Conservation (phyloP, 192 early-diverging fungal genomes). For the Entomortierella chlamydospora region DNA sequence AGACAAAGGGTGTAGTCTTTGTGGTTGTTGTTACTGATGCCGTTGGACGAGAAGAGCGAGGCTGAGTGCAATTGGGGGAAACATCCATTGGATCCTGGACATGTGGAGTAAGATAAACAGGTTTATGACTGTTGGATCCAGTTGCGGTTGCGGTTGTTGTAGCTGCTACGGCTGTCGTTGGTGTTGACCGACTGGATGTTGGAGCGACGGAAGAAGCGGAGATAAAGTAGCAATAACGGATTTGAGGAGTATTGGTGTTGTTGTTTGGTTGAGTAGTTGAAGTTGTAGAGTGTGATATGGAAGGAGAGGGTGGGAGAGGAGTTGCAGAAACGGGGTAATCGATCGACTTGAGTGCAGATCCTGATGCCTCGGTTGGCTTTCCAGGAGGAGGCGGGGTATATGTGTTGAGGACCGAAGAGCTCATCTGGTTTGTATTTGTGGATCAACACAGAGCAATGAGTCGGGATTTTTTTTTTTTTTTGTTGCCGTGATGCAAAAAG, state of each 20-base stretch:
- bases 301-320: conserved; percentile 23
- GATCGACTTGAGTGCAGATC: conserved; percentile 9
- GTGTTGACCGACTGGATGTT: background rate
- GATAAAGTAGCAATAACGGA: conserved; percentile 55
- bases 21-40: too few species aligned
- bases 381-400: conserved; percentile 49
- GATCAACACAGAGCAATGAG: too few species aligned
- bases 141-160: background rate
- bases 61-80: conserved; percentile 40
- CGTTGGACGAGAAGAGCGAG: conserved; percentile 8
- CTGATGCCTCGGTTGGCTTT: conserved; percentile 5
- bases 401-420: conserved; percentile 20
- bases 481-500: too few species aligned
- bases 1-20: background rate
- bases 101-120: conserved; percentile 36
- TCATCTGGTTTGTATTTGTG: too few species aligned
- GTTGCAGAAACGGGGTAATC: conserved; percentile 30
- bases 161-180: background rate
- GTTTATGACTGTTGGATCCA: conserved; percentile 13
- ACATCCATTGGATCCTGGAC: conserved; percentile 12
- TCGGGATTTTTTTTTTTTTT: too few species aligned
- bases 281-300: background rate
- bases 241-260: conserved; percentile 17
- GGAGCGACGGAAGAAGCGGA: conserved; percentile 12
- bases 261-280: background rate